Evolutionary conservation across 257 asterid species (phyloP).

Genomic region (Fraxinus quadrangulata): DNA sequence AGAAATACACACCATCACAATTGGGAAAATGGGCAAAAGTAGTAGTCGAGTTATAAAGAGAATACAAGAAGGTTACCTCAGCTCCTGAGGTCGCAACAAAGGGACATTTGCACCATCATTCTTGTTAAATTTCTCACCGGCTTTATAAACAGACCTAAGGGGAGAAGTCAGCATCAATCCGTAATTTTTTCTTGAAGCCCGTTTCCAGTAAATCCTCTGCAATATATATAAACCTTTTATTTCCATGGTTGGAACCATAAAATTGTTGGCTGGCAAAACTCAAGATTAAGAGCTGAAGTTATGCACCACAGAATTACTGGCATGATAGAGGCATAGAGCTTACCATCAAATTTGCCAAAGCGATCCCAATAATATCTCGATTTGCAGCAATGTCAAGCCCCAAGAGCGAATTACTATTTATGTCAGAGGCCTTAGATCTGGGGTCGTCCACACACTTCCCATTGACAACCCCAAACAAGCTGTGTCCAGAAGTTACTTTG

Average conservation of each 20-base stretch:
- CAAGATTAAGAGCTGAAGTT: neutral
- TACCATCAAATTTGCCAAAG: constrained; percentile 95
- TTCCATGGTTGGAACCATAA: constrained; percentile 14
- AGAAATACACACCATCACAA: constrained; percentile 34
- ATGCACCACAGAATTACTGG: neutral
- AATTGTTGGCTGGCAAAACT: neutral
- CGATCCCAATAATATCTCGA: constrained; percentile 87
- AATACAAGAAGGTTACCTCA: constrained; percentile 57
- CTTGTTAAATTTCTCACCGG: constrained; percentile 48
- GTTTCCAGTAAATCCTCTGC: constrained; percentile 99
- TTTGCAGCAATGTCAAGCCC: constrained; percentile 92
- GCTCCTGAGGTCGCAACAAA: constrained; percentile 87
- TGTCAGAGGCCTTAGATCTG: constrained; percentile 87
- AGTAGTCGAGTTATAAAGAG: constrained; percentile 20
- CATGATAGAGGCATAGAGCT: constrained; percentile 26
- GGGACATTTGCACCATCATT: constrained; percentile 53
- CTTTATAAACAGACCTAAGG: constrained; percentile 65
- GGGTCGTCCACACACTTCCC: constrained; percentile 97
- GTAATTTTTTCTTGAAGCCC: constrained; percentile 74
- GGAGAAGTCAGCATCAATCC: constrained; percentile 98
- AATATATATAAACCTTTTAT: constrained; percentile 23
- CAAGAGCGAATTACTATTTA: constrained; percentile 68
- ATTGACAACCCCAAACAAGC: constrained; percentile 83
- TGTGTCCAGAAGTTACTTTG: constrained; percentile 77
- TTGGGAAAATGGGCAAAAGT: constrained; percentile 33